Evolutionary conservation across 768 basidiomycete genomes (phyloP), one percentile per base, ranked within the genome.

Genomic region (Phlebiopsis flavidoalba): DNA sequence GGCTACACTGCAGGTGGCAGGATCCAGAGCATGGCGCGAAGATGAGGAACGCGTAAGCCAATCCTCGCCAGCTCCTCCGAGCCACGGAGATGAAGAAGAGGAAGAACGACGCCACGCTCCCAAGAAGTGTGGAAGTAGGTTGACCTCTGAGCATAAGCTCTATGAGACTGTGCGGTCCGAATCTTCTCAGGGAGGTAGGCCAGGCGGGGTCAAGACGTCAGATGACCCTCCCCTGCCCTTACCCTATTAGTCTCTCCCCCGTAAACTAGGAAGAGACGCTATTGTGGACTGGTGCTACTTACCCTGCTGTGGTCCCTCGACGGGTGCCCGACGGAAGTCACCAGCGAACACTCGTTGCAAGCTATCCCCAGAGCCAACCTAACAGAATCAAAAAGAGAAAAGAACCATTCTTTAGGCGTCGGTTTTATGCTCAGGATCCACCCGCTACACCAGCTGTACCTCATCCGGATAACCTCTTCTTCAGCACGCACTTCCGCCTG

Each of bases 1-100:
- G 68, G 61, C 0, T 64, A 65, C 46, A 46, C n/a, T 59, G 7
- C 64, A 63, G 4, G 52, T 68, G 10, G 48, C 40, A n/a, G 53
- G 55, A 1, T 36, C n/a, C 60, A 2, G 65, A 63, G 3, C 35
- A 24, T 8, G 43, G 53, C 10, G 40, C 10, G 40, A 21, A 35
- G 53, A 60, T 19, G 58, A 58, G 26, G 40, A 31, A 43, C 17
- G n/a, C 36, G 48, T 24, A 50, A 52, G 24, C 53, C 57, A 8
- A 57, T 58, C 8, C 53, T 60, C 2, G 61, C 55, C 15, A 53
- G 40, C 26, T 40, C 43, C 4, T 59, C 60, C 11, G 57, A 63
- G n/a, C 12, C 63, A 58, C 2, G 63, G 63, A 4, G 48, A 55
- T 11, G 58, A 66, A 48, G 50, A 55, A 26, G 62, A 66, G 36